Evolutionary conservation across 139 green algal genomes (phyloP), one percentile per base, ranked within the genome.

Genomic region (Pseudopediastrum boryanum): DNA sequence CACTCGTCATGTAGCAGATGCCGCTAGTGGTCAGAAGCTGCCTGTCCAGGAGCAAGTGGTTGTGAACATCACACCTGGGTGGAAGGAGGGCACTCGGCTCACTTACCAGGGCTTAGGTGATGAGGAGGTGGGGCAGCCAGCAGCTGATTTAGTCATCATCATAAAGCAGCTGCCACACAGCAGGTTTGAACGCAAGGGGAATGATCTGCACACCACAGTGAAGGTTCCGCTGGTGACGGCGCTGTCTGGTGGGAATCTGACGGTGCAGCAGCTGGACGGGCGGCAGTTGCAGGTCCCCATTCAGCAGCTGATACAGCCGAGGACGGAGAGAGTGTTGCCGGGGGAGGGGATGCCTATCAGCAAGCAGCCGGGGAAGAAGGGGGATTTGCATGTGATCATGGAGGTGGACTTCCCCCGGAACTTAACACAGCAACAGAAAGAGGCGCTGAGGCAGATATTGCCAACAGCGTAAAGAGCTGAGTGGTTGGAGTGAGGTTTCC

Each of bases 81-180:
- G 94, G 94, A 98, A 98, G 84, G 88, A 92, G 54, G 95, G 95
- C 19, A 99, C 94, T 16, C 95, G 86, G 61, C 91, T 99, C 61
- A 99, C 95, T 0, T 99, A 98, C 74, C 73, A 84, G 35, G 90
- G 92, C 42, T 97, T 97, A 64, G 91, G 94, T 70, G 94, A 98
- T 61, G 90, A 97, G 82, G 56, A 85, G 23, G 35, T 44, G 33
- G 93, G 93, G 13, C 65, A 82, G 13, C 80, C 87, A 3, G 76
- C 95, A 5, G 90, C 92, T 9, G 95, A 98, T 86, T 85, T 98
- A 0, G 84, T 97, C 29, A 98, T 98, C 65, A 71, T 95, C 10
- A 51, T 98, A 13, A 86, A 96, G 25, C 94, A 98, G 84, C 94
- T 96, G 87, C 87, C 93, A 48, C 93, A 98, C 78, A 16, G 86